Evolutionary conservation across 768 basidiomycete species (phyloP), one percentile per base, ranked within the genome.

Genomic region (Psilocybe azurescens): DNA sequence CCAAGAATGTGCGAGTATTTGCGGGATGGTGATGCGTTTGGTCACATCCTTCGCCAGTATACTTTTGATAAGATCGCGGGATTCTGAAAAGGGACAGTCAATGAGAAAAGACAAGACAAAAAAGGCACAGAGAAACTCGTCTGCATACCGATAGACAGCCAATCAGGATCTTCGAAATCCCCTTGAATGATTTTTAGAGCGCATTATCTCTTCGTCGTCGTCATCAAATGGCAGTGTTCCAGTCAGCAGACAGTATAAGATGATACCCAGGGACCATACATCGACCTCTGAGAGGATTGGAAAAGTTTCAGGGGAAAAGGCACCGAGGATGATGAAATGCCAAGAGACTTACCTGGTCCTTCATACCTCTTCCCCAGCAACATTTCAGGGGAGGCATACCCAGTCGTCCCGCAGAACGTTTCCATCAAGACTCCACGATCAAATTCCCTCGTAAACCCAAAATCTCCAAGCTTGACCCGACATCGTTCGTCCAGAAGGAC

Each of bases 361-460:
- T 90, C 85, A 70, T 99, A 99, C 75, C 89, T 94, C 77, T 86
- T 86, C 1, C 91, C 91, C 65, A 89, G 83, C 20, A 98, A 75
- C 88, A 98, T 97, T 77, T 97, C 95, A 2, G 95, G 95, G 29
- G 93, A 86, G 4, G 95, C 95, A 74, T 98, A 91, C 13, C 93
- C 94, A 1, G 95, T 97, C 9, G 95, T 97, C 9, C 96, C 95
- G 70, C 95, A 98, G 70, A 91, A 97, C 0, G 95, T 97, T 71
- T 97, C 95, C 84, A 98, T 87, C 32, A 91, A 81, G 2, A 77
- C 70, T 2, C 89, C 89, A 14, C 82, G 80, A 64, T 96, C 92
- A 75, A 90, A 97, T 77, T 97, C 95, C 39, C 95, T 83, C 11
- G 95, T 96, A 70, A 98, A 97, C 3, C 95, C 95, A 73, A 98